These are phyloP conservation scores for Wickerhamomyces mucosus DNA, from an alignment of 805 yeast genomes.

Conservation along the genomic window DNA sequence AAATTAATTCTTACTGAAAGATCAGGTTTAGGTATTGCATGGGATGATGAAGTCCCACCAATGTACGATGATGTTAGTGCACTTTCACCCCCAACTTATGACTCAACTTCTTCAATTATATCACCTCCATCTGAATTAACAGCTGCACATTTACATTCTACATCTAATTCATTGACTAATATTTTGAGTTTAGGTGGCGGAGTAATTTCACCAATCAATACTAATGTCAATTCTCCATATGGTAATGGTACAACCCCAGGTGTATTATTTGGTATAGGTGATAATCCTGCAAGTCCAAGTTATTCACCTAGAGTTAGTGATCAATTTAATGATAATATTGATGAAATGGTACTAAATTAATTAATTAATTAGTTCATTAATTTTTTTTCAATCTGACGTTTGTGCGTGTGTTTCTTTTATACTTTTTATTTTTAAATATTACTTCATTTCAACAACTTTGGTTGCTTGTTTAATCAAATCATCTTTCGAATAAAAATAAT, in stretches of 20 bases:
- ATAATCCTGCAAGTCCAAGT: neutral
- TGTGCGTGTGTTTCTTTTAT: too few species aligned
- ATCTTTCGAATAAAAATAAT: too few species aligned
- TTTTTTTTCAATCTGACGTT: too few species aligned
- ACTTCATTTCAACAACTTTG: too few species aligned
- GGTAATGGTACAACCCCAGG: neutral
- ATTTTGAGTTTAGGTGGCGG: neutral
- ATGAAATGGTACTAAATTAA: neutral
- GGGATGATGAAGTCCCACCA: slow-evolving; percentile 99
- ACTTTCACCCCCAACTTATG: slow-evolving; percentile 81
- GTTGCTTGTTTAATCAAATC: too few species aligned
- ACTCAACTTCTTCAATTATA: slow-evolving; percentile 14
- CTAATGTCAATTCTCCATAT: neutral
- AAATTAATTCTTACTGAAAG: slow-evolving; percentile 76
- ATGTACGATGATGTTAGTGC: slow-evolving; percentile 79
- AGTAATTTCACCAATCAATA: neutral
- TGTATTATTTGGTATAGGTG: too few species aligned
- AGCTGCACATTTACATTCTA: slow-evolving; percentile 13
- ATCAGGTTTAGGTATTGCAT: slow-evolving; percentile 90
- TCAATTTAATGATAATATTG: neutral
- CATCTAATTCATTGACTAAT: neutral
- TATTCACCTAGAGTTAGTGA: neutral
- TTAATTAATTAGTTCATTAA: too few species aligned
- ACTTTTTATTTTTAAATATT: too few species aligned
- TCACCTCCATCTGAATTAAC: slow-evolving; percentile 9